Percentiles rank a stretch among this genome's conserved stretches.
Evolutionary conservation across 495 filamentous ascomycete species (phyloP).

Genomic region (Friedmanniomyces simplex): DNA sequence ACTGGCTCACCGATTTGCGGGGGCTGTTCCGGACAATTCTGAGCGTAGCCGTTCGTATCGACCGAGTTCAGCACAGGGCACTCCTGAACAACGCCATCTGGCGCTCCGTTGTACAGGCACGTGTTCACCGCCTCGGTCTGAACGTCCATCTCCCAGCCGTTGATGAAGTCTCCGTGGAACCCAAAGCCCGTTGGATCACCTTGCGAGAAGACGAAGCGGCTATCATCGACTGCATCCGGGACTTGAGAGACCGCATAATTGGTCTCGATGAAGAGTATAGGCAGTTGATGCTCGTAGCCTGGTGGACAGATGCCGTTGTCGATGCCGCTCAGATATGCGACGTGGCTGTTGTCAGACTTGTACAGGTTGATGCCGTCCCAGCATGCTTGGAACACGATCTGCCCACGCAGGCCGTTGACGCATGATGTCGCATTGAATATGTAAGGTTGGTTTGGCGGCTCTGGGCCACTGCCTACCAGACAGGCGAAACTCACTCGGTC

Average conservation of each 20-base stretch:
- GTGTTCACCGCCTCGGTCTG: slow-evolving; percentile 11
- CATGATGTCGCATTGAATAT: slow-evolving; percentile 20
- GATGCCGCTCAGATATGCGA: slow-evolving; percentile 25
- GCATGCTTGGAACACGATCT: slow-evolving; percentile 24
- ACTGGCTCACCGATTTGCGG: slow-evolving; percentile 14
- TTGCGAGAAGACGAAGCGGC: slow-evolving; percentile 17
- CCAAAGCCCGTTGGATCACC: slow-evolving; percentile 25
- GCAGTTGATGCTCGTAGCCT: slow-evolving; percentile 13
- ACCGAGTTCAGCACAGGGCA: slow-evolving; percentile 11
- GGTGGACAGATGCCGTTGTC: slow-evolving; percentile 26
- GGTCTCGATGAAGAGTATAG: slow-evolving; percentile 20
- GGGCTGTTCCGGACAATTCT: slow-evolving; percentile 21
- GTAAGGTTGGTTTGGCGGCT: slow-evolving; percentile 11
- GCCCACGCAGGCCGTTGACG: slow-evolving; percentile 23
- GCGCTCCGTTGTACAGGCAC: slow-evolving; percentile 12
- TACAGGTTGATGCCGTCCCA: slow-evolving; percentile 24
- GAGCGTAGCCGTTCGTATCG: slow-evolving; percentile 9
- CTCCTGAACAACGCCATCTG: slow-evolving; percentile 12
- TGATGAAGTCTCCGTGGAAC: slow-evolving; percentile 25
- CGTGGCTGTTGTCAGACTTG: slow-evolving; percentile 23
- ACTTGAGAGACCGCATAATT: slow-evolving; percentile 16
- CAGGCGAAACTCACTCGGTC: slow-evolving; percentile 35
- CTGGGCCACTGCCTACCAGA: slow-evolving; percentile 4
- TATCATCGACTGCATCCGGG: slow-evolving; percentile 5
- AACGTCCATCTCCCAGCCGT: slow-evolving; percentile 22